Conservation (phyloP, 2,329 filamentous ascomycete species). For the Mariannaea sp. region DNA sequence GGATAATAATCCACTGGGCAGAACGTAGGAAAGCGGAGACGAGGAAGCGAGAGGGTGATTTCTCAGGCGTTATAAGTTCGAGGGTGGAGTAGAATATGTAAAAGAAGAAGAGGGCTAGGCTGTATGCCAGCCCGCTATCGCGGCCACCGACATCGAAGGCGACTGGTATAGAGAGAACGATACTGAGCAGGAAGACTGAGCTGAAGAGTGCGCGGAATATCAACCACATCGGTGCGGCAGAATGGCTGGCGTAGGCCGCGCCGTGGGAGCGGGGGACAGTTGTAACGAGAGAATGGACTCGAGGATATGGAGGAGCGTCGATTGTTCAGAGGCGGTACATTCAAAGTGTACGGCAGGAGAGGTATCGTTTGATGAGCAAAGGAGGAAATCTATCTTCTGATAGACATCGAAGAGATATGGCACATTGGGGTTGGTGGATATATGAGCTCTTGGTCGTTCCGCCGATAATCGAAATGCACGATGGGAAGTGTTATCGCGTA, state of each 20-base stretch:
- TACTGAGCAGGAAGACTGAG: conserved; percentile 84
- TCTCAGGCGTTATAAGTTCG: conserved; percentile 79
- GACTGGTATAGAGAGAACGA: conserved; percentile 94
- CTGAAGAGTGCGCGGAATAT: conserved; percentile 80
- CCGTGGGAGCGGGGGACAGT: conserved; percentile 29
- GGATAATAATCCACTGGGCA: conserved; percentile 86
- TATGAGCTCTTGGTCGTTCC: conserved; percentile 7
- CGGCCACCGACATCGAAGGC: conserved; percentile 97
- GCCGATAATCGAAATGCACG: conserved; percentile 4
- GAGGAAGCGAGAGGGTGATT: conserved; percentile 74
- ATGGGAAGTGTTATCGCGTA: conserved; percentile 10
- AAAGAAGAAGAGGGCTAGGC: conserved; percentile 83
- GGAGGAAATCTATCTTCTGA: not conserved
- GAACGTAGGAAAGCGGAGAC: conserved; percentile 71
- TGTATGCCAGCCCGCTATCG: conserved; percentile 93
- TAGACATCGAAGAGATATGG: conserved; percentile 22
- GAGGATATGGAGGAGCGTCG: conserved; percentile 4
- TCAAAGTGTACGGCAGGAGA: conserved; percentile 21
- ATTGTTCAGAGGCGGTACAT: conserved; percentile 21
- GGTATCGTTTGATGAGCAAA: not conserved
- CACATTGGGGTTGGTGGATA: conserved; percentile 29
- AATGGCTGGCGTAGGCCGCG: conserved; percentile 37
- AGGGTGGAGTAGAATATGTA: conserved; percentile 87
- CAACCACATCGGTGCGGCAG: conserved; percentile 71
- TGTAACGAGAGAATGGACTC: conserved; percentile 21